Evolutionary conservation across 148 eudicot species (phyloP).

Genomic region (Silene latifolia): DNA sequence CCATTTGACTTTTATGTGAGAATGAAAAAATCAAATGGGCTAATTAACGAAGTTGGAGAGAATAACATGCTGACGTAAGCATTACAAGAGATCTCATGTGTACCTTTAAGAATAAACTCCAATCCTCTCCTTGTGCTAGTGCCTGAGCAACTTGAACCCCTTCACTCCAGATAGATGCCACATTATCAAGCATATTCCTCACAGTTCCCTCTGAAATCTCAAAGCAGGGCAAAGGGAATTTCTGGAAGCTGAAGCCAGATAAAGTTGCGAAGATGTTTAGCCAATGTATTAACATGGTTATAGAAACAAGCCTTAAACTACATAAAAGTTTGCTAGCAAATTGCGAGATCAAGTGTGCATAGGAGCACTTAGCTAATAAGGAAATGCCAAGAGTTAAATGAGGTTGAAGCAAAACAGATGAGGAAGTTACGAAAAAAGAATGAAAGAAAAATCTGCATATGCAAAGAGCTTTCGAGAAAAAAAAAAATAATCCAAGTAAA

Average conservation of each 20-base stretch:
- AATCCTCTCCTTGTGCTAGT: constrained; percentile 74
- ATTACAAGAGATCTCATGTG: not conserved
- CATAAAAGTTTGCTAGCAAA: not conserved
- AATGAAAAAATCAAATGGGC: too few relatives aligned
- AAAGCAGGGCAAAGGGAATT: constrained; percentile 47
- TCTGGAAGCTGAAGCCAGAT: constrained; percentile 43
- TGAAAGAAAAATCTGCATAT: not conserved
- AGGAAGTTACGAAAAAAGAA: not conserved
- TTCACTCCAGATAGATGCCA: constrained; percentile 51
- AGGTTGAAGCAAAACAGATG: not conserved
- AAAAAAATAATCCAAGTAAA: not conserved
- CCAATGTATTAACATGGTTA: constrained; percentile 8
- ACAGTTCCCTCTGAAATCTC: constrained; percentile 58
- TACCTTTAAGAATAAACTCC: constrained; percentile 79
- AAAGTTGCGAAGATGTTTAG: constrained; percentile 37
- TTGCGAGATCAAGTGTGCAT: not conserved
- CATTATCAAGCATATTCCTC: constrained; percentile 31
- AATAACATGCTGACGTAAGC: not conserved
- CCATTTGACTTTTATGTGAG: too few relatives aligned
- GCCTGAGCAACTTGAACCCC: constrained; percentile 34
- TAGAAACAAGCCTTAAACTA: not conserved
- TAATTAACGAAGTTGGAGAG: too few relatives aligned
- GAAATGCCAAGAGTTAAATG: not conserved
- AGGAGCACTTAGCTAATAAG: not conserved
- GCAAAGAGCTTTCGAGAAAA: not conserved